A percentile compares a stretch with the other conserved stretches of the same genome.
These are phyloP conservation scores for Symbiodinium pilosum DNA, from an alignment of 73 alveolate species.

Conservation along the genomic window DNA sequence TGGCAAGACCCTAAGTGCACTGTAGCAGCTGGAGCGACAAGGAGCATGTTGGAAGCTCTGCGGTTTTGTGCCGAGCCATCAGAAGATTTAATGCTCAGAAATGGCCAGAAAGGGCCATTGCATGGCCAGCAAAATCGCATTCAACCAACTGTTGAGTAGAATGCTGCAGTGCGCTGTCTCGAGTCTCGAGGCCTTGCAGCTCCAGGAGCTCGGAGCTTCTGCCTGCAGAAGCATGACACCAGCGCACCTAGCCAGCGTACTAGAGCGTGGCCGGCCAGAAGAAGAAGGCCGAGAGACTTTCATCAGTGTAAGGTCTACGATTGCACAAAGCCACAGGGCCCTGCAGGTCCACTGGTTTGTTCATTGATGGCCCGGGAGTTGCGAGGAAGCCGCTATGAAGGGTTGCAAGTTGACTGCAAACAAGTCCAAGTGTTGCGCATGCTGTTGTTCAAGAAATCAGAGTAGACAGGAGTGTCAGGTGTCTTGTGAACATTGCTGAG, in stretches of 20 bases:
- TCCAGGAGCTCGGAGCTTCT: constrained; percentile 58
- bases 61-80: not conserved
- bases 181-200: constrained; percentile 26
- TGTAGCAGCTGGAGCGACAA: not conserved
- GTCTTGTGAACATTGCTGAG: too few species aligned
- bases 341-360: constrained; percentile 50
- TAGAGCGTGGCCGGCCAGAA: constrained; percentile 66
- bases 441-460: too few species aligned
- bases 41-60: not conserved
- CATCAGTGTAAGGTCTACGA: too few species aligned
- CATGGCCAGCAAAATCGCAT: too few species aligned
- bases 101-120: too few species aligned
- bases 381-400: constrained; percentile 93
- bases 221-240: constrained; percentile 32
- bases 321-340: not conserved
- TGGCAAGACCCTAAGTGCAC: constrained; percentile 16
- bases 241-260: not conserved
- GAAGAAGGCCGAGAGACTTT: constrained; percentile 36
- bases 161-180: too few species aligned
- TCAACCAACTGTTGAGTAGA: too few species aligned
- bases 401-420: constrained; percentile 27
- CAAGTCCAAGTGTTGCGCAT: not conserved
- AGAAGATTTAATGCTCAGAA: too few species aligned
- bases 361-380: constrained; percentile 85
- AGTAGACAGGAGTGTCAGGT: too few species aligned